These are phyloP conservation scores for Phlebiopsis flavidoalba DNA, from an alignment of 768 basidiomycete genomes.

Conservation along the genomic window DNA sequence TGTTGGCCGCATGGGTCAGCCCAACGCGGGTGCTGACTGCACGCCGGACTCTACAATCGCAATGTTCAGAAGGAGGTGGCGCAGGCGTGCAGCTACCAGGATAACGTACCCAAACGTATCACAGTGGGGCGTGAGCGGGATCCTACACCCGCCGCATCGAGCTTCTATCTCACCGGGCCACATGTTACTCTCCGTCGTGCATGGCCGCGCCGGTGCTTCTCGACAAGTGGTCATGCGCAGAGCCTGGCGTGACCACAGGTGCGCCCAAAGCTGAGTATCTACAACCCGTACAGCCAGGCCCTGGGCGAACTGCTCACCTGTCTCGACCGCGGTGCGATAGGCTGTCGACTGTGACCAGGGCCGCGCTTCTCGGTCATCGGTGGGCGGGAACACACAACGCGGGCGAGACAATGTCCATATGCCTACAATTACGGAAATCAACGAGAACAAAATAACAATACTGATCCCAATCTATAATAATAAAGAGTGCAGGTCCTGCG, in stretches of 20 bases:
- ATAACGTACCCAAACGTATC: not conserved
- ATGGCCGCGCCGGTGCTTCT: not conserved
- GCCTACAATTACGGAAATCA: not conserved
- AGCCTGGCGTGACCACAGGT: not conserved
- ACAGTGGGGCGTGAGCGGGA: not conserved
- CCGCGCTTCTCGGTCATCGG: not conserved
- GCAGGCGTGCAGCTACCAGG: not conserved
- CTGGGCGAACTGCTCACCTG: not conserved
- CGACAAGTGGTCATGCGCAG: not conserved
- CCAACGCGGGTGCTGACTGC: not conserved
- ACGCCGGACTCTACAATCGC: not conserved
- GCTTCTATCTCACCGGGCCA: slow-evolving; percentile 3
- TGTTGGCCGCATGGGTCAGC: not conserved
- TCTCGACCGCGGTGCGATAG: not conserved
- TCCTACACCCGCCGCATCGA: not conserved
- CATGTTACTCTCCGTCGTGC: not conserved
- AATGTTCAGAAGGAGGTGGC: not conserved
- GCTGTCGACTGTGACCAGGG: not conserved
- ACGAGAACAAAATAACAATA: not conserved
- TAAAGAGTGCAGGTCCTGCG: not conserved
- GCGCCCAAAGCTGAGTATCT: not conserved
- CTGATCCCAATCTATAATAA: slow-evolving; percentile 1
- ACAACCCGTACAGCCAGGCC: not conserved
- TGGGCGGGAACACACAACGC: not conserved
- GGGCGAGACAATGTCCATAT: not conserved